Conservation (phyloP, 352 stramenopile species). For the Thalassiosira exigua region DNA sequence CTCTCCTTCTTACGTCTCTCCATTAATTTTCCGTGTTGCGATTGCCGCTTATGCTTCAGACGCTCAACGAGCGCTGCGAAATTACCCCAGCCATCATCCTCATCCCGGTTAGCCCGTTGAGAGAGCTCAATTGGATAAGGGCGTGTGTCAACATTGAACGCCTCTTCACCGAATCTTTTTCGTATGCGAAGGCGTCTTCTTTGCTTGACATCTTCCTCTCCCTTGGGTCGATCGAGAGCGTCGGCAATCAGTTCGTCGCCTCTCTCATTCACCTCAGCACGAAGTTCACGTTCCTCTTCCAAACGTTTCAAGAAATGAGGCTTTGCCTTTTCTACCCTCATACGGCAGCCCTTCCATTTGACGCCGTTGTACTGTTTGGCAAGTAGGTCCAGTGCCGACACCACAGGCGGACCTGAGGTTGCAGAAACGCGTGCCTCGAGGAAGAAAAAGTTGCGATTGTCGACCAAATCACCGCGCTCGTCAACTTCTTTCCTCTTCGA, state of each 20-base stretch:
- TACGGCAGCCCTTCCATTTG: conserved; percentile 82
- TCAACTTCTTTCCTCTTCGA: conserved; percentile 24
- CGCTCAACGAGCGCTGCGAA: conserved; percentile 23
- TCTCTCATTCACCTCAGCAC: conserved; percentile 7
- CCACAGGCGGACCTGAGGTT: background rate
- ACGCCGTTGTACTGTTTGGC: conserved; percentile 77
- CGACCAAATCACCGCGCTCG: conserved; percentile 37
- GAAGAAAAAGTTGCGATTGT: conserved; percentile 54
- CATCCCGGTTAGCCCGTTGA: background rate
- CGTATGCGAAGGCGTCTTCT: conserved; percentile 68
- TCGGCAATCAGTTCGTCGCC: background rate
- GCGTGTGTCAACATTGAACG: conserved; percentile 74
- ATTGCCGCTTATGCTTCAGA: conserved; percentile 39
- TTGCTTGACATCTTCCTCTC: conserved; percentile 10
- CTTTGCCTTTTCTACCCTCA: conserved; percentile 69
- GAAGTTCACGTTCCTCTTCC: conserved; percentile 56
- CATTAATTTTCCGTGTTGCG: conserved; percentile 42
- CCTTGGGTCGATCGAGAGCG: background rate
- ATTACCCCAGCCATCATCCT: conserved; percentile 28
- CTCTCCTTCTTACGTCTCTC: conserved; percentile 42
- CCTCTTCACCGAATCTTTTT: conserved; percentile 72
- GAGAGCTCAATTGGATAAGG: conserved; percentile 39
- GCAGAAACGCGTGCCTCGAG: conserved; percentile 22
- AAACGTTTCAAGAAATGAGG: conserved; percentile 79
- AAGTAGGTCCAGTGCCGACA: conserved; percentile 60